Evolutionary conservation across 108 stramenopile genomes (phyloP).

Genomic region (Schizochytrium sp.): DNA sequence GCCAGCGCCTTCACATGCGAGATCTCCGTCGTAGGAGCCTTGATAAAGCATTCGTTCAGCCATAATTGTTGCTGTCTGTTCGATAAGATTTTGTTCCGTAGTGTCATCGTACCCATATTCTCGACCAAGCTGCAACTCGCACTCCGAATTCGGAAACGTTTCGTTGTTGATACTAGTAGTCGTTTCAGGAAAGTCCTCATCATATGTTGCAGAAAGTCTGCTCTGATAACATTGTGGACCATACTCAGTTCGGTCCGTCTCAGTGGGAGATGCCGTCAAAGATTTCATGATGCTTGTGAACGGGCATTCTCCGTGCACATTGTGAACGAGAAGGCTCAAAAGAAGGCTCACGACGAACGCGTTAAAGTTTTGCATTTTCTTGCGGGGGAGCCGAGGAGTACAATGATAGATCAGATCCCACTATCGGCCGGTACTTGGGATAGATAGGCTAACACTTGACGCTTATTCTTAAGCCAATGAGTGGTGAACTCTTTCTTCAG

Average conservation of each 20-base stretch:
- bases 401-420: no score
- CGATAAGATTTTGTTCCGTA: not conserved
- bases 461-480: no score
- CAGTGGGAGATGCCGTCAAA: not conserved
- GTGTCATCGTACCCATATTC: conserved; percentile 6
- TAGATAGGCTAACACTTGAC: no score
- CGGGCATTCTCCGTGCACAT: not conserved
- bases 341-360: not conserved
- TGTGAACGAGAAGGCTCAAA: not conserved
- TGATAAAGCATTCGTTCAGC: not conserved
- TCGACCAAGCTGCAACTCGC: not conserved
- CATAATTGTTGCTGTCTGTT: not conserved
- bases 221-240: not conserved
- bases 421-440: no score
- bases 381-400: no score
- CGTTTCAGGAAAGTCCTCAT: not conserved
- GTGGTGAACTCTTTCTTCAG: no score
- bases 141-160: not conserved
- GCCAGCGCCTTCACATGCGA: conserved; percentile 24
- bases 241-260: not conserved
- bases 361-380: not conserved
- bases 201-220: conserved; percentile 9
- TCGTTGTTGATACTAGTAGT: not conserved
- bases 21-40: not conserved
- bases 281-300: not conserved